Conservation (phyloP, 768 basidiomycete genomes). For the Pholiota microspora region DNA sequence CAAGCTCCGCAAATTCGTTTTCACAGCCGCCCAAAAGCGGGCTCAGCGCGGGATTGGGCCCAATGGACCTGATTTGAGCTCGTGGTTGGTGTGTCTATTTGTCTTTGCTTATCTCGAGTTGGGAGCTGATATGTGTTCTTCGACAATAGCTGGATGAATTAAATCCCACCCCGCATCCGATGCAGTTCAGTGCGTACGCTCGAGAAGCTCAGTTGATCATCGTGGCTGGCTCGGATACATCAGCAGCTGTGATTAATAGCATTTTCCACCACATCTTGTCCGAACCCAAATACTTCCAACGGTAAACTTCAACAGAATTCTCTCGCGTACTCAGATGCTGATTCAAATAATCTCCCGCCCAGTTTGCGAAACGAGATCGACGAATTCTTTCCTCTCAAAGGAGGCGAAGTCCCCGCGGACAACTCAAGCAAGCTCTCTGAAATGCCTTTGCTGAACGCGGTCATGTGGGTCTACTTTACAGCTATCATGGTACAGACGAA, state of each 20-base stretch:
- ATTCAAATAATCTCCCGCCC: background rate
- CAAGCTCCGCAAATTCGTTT: background rate
- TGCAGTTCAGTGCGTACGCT: background rate
- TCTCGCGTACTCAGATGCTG: background rate
- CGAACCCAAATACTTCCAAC: conserved; percentile 19
- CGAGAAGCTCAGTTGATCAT: conserved; percentile 22
- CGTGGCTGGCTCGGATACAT: conserved; percentile 33
- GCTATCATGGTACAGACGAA: too few relatives aligned
- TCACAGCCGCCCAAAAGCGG: background rate
- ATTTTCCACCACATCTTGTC: conserved; percentile 27
- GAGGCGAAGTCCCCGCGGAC: conserved; percentile 12
- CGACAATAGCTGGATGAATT: conserved; percentile 1
- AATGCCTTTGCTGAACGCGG: conserved; percentile 30
- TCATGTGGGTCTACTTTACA: conserved; percentile 30
- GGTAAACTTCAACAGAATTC: background rate
- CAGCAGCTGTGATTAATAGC: conserved; percentile 23
- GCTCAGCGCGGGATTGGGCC: conserved; percentile 2
- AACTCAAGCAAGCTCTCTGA: conserved; percentile 20
- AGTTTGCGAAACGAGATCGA: conserved; percentile 29
- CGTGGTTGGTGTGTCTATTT: conserved; percentile 1
- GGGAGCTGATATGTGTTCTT: background rate
- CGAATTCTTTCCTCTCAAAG: conserved; percentile 10
- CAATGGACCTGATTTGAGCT: conserved; percentile 3
- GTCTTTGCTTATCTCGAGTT: background rate
- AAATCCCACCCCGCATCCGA: background rate